Evolutionary conservation across 2,329 filamentous ascomycete genomes (phyloP).

Genomic region (Neophaeococcomyces mojaviensis): DNA sequence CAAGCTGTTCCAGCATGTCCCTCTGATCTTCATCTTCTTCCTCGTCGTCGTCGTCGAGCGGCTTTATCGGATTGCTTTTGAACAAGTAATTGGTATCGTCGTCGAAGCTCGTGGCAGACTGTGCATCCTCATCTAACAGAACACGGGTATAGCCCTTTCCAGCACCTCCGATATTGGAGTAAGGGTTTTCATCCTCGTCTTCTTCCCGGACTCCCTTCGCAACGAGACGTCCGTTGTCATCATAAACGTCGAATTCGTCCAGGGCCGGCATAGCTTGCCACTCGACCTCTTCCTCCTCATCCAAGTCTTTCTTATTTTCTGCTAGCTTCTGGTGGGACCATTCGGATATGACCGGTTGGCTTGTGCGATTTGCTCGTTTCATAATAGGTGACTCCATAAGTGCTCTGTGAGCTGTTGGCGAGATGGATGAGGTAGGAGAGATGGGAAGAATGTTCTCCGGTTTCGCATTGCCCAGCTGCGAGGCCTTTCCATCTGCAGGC

Average conservation of each 20-base stretch:
- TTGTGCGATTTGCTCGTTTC: slow-evolving; percentile 34
- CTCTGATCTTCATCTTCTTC: slow-evolving; percentile 76
- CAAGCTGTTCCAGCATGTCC: slow-evolving; percentile 81
- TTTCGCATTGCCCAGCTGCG: background rate
- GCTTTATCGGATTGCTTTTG: slow-evolving; percentile 52
- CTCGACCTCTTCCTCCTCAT: slow-evolving; percentile 50
- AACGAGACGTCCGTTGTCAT: slow-evolving; percentile 82
- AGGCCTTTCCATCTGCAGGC: background rate
- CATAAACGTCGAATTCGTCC: slow-evolving; percentile 88
- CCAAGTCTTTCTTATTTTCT: slow-evolving; percentile 44
- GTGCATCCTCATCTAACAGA: slow-evolving; percentile 87
- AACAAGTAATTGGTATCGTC: slow-evolving; percentile 96
- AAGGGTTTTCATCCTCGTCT: slow-evolving; percentile 54
- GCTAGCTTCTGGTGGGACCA: slow-evolving; percentile 83
- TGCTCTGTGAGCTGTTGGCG: slow-evolving; percentile 5
- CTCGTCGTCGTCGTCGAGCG: slow-evolving; percentile 46
- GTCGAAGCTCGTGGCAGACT: slow-evolving; percentile 92
- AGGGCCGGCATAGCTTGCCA: slow-evolving; percentile 96
- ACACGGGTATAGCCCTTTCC: slow-evolving; percentile 94
- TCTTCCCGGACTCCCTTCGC: slow-evolving; percentile 68
- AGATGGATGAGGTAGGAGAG: slow-evolving; percentile 7
- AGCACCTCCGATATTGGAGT: slow-evolving; percentile 64
- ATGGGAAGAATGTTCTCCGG: background rate
- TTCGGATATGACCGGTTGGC: slow-evolving; percentile 56
- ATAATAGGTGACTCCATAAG: slow-evolving; percentile 21